Evolutionary conservation across 257 asterid genomes (phyloP).

Genomic region (Solanum pimpinellifolium): DNA sequence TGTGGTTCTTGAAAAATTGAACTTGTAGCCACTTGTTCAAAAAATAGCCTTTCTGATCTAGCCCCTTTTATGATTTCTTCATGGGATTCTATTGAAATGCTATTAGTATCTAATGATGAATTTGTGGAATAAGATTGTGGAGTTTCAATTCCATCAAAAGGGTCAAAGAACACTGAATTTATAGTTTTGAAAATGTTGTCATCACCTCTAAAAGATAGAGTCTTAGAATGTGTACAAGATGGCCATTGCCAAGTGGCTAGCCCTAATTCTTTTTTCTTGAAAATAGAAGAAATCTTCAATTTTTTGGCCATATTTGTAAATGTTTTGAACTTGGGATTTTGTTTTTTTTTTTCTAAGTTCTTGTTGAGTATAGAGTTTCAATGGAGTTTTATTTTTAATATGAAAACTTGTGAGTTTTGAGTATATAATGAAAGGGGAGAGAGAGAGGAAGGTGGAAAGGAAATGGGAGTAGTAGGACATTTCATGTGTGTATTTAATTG

Average conservation of each 20-base stretch:
- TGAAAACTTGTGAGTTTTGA: not conserved
- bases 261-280: constrained; percentile 1
- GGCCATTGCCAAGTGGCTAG: constrained; percentile 2
- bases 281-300: constrained; percentile 1
- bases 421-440: not conserved
- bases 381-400: not conserved
- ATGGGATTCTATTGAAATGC: constrained; percentile 1
- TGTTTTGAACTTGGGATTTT: not conserved
- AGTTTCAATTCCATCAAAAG: constrained; percentile 16
- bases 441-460: not conserved
- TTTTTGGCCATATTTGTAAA: not conserved
- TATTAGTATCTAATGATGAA: constrained; percentile 21
- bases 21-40: constrained; percentile 58
- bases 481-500: constrained; percentile 4
- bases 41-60: constrained; percentile 54
- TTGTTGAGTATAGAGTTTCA: not conserved
- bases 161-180: constrained; percentile 44
- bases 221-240: constrained; percentile 6
- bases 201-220: constrained; percentile 8
- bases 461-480: constrained; percentile 1
- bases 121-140: constrained; percentile 39
- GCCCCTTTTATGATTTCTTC: constrained; percentile 32
- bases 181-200: constrained; percentile 25
- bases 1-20: constrained; percentile 9
- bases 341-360: not conserved